Evolutionary conservation across 2,329 filamentous ascomycete species (phyloP).

Genomic region (Colletotrichum shisoi): DNA sequence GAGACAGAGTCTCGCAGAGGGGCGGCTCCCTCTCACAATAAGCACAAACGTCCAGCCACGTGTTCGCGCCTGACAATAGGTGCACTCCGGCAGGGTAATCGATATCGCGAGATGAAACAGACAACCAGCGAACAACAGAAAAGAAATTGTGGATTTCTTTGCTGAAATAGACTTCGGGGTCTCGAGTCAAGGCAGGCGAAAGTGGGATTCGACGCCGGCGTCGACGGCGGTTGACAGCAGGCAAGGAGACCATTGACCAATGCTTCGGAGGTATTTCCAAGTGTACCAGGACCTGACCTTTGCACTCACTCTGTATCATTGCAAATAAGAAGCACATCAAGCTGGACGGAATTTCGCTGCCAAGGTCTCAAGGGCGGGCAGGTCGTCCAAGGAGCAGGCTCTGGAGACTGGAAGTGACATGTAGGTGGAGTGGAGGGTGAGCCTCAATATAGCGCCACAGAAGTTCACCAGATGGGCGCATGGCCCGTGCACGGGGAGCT

Average conservation of each 20-base stretch:
- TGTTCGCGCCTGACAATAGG: slow-evolving; percentile 22
- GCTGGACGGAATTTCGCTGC: background rate
- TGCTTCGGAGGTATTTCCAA: background rate
- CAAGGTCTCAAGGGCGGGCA: slow-evolving; percentile 23
- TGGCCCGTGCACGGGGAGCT: slow-evolving; percentile 31
- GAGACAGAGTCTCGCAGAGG: slow-evolving; percentile 4
- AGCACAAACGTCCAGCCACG: slow-evolving; percentile 35
- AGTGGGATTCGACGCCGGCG: slow-evolving; percentile 8
- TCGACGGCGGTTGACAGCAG: background rate
- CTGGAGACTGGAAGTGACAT: background rate
- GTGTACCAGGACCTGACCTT: background rate
- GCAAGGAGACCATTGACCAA: background rate
- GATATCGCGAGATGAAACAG: slow-evolving; percentile 29
- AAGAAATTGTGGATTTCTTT: slow-evolving; percentile 25
- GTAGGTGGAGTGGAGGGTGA: slow-evolving; percentile 7
- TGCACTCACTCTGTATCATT: background rate
- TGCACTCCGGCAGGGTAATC: slow-evolving; percentile 19
- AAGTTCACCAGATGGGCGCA: slow-evolving; percentile 7
- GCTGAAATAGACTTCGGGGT: slow-evolving; percentile 31
- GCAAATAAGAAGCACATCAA: background rate
- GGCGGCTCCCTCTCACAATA: slow-evolving; percentile 12
- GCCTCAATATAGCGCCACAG: slow-evolving; percentile 30
- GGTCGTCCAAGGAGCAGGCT: background rate
- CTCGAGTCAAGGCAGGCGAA: slow-evolving; percentile 29
- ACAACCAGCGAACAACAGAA: background rate